These are phyloP conservation scores for Fusarium chuoi DNA, from an alignment of 2,329 filamentous ascomycete species.

Conservation along the genomic window DNA sequence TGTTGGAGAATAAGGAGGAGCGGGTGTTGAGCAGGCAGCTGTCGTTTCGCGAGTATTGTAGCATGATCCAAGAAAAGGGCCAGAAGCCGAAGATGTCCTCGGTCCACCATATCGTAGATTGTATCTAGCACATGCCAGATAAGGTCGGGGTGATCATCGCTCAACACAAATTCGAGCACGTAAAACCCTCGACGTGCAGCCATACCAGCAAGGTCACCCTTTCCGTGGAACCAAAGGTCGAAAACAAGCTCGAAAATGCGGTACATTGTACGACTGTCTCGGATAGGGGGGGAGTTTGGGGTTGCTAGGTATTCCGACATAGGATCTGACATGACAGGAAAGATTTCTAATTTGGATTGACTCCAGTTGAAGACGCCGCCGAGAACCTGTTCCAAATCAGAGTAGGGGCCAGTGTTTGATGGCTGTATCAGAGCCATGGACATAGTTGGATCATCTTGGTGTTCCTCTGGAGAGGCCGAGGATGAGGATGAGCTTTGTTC, in stretches of 20 bases:
- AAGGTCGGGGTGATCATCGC: conserved; percentile 51
- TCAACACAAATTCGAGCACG: conserved; percentile 51
- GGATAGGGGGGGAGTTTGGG: conserved; percentile 50
- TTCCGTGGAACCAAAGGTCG: conserved; percentile 51
- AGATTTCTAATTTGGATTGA: conserved; percentile 48
- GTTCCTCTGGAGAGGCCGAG: conserved; percentile 25
- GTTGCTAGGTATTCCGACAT: conserved; percentile 51
- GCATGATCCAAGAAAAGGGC: conserved; percentile 50
- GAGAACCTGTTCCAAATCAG: conserved; percentile 48
- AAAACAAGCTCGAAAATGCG: conserved; percentile 53
- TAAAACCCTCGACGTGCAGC: conserved; percentile 51
- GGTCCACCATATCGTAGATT: conserved; percentile 52
- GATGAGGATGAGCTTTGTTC: conserved; percentile 26
- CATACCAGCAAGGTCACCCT: conserved; percentile 50
- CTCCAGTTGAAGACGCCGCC: conserved; percentile 50
- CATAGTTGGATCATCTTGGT: conserved; percentile 12
- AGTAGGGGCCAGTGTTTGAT: conserved; percentile 42
- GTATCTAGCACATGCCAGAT: conserved; percentile 53
- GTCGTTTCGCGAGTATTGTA: conserved; percentile 42
- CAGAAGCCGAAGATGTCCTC: conserved; percentile 49
- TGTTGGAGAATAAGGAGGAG: conserved; percentile 49
- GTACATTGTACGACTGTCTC: conserved; percentile 54
- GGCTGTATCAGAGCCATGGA: conserved; percentile 37
- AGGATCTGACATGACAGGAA: conserved; percentile 44
- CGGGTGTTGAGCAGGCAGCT: conserved; percentile 48